Conservation (phyloP, 139 green algal species). For the Bryopsis sp. region DNA sequence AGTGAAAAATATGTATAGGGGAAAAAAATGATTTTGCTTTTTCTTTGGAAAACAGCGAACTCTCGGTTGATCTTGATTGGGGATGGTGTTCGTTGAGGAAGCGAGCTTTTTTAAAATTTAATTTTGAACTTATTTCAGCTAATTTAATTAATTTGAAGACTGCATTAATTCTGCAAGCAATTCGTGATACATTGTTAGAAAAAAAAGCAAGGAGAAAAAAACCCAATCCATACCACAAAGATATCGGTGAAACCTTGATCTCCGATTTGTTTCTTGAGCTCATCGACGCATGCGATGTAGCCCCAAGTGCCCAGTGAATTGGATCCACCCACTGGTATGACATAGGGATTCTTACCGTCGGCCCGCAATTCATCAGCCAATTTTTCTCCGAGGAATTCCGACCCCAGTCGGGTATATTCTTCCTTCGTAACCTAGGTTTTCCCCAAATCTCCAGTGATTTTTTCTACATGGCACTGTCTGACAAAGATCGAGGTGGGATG, state of each 20-base stretch:
- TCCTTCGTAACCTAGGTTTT: slow-evolving; percentile 70
- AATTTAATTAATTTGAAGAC: no score
- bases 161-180: no score
- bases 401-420: slow-evolving; percentile 71
- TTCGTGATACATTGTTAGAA: background rate
- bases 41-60: no score
- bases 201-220: background rate
- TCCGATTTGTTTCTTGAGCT: slow-evolving; percentile 61
- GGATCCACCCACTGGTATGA: slow-evolving; percentile 85
- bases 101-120: no score
- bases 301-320: slow-evolving; percentile 79
- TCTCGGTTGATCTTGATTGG: no score
- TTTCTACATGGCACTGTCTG: background rate
- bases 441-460: background rate
- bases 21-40: background rate
- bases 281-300: slow-evolving; percentile 67
- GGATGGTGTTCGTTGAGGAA: no score
- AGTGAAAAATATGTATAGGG: background rate
- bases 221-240: slow-evolving; percentile 37
- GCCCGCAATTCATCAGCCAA: slow-evolving; percentile 49
- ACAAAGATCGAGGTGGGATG: background rate
- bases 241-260: slow-evolving; percentile 55
- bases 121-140: no score
- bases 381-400: slow-evolving; percentile 35
- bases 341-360: slow-evolving; percentile 62